Percentiles rank a stretch among this genome's conserved stretches.
Conservation (phyloP, 345 rosid species). For the Carallia brachiata region DNA sequence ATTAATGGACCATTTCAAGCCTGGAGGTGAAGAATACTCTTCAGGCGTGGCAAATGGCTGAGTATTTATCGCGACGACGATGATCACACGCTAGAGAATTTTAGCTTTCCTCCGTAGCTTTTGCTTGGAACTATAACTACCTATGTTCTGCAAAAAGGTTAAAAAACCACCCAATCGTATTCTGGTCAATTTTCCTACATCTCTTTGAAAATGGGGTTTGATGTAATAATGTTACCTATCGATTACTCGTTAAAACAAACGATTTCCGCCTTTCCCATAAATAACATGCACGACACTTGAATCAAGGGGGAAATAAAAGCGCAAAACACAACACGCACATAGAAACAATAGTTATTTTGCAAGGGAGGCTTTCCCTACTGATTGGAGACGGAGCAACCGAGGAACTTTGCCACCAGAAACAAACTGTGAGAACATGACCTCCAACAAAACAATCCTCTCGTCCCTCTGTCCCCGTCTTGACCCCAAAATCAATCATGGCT, state of each 20-base stretch:
- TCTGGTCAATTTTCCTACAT: too few relatives aligned
- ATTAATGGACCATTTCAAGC: conserved; percentile 74
- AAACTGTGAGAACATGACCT: background rate
- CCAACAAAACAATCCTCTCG: background rate
- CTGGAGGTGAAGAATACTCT: conserved; percentile 74
- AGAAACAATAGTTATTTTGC: too few relatives aligned
- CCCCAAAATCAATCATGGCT: background rate
- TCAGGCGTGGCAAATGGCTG: conserved; percentile 82
- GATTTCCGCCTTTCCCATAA: too few relatives aligned
- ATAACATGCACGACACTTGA: too few relatives aligned
- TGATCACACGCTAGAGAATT: conserved; percentile 14
- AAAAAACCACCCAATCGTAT: too few relatives aligned
- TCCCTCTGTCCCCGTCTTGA: conserved; percentile 3
- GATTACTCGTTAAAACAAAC: too few relatives aligned
- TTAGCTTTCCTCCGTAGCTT: background rate
- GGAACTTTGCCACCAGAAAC: background rate
- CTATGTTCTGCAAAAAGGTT: background rate
- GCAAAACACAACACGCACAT: too few relatives aligned
- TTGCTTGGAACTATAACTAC: background rate
- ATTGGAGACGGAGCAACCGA: background rate
- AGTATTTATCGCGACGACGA: conserved; percentile 53
- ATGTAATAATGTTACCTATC: too few relatives aligned
- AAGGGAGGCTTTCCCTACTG: too few relatives aligned
- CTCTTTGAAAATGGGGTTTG: too few relatives aligned
- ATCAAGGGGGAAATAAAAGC: too few relatives aligned